A percentile compares a stretch with the other conserved stretches of the same genome.
Conservation (phyloP, 257 asterid species). For the Mitragyna speciosa region DNA sequence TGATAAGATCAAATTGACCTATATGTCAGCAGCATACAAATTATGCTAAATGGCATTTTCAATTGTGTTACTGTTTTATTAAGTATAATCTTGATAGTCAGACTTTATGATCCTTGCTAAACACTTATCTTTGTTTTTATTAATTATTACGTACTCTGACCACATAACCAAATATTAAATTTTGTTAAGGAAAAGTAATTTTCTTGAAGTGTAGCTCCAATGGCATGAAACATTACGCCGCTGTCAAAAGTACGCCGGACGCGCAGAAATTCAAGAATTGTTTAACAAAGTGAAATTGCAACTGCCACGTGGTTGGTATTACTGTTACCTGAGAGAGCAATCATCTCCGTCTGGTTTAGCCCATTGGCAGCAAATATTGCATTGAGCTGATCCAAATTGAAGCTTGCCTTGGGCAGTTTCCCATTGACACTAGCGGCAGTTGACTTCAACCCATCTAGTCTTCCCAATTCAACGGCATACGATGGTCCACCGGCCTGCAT, state of each 20-base stretch:
- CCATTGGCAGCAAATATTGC: slow-evolving; percentile 60
- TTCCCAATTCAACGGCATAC: slow-evolving; percentile 74
- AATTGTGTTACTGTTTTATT: no score
- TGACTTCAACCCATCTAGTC: slow-evolving; percentile 75
- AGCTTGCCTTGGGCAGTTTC: slow-evolving; percentile 65
- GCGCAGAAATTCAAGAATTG: no score
- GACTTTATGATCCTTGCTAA: no score
- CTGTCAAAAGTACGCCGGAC: neutral
- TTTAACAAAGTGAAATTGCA: neutral
- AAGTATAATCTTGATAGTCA: no score
- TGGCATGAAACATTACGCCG: neutral
- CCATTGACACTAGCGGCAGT: slow-evolving; percentile 62
- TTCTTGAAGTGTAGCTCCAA: neutral
- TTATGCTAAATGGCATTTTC: neutral
- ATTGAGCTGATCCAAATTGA: slow-evolving; percentile 66
- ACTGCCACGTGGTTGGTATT: neutral
- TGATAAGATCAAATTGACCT: no score
- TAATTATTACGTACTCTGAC: no score
- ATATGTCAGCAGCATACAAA: neutral
- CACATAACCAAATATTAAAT: no score
- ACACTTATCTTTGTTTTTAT: no score
- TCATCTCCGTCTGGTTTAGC: slow-evolving; percentile 64
- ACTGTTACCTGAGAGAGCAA: slow-evolving; percentile 80
- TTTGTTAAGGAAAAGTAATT: no score
- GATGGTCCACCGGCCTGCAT: slow-evolving; percentile 76